Conservation (phyloP, 805 yeast genomes). For the Ogataea nonfermentans region DNA sequence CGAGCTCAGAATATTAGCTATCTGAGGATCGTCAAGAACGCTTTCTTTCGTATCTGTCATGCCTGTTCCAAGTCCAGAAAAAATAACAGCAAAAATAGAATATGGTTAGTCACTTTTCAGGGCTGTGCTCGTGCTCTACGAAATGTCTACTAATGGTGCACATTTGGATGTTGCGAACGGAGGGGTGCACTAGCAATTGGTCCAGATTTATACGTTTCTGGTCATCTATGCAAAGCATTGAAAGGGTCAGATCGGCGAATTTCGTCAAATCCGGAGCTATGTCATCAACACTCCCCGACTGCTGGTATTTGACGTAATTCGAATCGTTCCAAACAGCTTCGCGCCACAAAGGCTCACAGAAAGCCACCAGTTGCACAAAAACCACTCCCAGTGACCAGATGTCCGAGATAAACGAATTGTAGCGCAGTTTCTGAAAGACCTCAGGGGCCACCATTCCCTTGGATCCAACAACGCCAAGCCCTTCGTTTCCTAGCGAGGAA, state of each 20-base stretch:
- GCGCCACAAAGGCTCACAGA: conserved; percentile 45
- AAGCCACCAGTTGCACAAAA: conserved; percentile 32
- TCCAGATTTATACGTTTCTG: no score
- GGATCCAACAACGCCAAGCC: conserved; percentile 49
- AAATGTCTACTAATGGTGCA: no score
- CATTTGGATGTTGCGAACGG: no score
- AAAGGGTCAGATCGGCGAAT: not conserved
- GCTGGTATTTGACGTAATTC: conserved; percentile 9
- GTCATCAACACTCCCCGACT: not conserved
- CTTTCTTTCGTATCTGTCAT: not conserved
- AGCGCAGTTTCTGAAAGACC: conserved; percentile 34
- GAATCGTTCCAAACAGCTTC: conserved; percentile 32
- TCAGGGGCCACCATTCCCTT: conserved; percentile 49
- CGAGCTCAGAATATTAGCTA: conserved; percentile 54
- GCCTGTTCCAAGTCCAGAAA: conserved; percentile 4
- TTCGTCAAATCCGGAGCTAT: conserved; percentile 1
- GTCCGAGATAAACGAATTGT: conserved; percentile 43
- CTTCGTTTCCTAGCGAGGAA: conserved; percentile 28
- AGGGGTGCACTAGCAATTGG: no score
- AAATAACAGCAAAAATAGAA: conserved; percentile 9
- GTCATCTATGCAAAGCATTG: not conserved
- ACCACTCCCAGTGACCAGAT: conserved; percentile 52
- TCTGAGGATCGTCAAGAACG: conserved; percentile 41
- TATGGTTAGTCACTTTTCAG: not conserved
- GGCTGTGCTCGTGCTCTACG: no score